Evolutionary conservation across 441 rosid species (phyloP), one percentile per base, ranked within the genome.

Genomic region (Biscutella laevigata): DNA sequence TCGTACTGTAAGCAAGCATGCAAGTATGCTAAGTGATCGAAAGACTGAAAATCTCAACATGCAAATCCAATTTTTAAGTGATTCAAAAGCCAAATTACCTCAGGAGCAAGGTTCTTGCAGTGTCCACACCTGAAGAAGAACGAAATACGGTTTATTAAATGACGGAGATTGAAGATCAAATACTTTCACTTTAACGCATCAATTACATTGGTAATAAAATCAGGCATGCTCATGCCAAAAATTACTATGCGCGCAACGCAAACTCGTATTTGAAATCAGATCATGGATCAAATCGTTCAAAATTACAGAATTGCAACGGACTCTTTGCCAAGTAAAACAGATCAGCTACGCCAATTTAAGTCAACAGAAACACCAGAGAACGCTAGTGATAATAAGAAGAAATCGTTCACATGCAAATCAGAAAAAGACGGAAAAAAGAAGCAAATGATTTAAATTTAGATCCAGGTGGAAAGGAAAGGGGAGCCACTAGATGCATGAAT

Each of bases 81-180:
- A 62, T 8, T 28, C 14, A 48, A n/a, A 65, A 45, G 7, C 10
- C 13, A 44, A 15, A 26, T 41, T 74, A 92, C 98, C 96, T 88
- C 89, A 20, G 98, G 98, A 55, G 94, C 98, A 57, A 92, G 95
- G 41, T 77, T 77, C 83, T 80, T 80, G 62, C 98, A 92, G 76
- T 92, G 96, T 5, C 96, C 98, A 61, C 96, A 92, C 98, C 98
- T 88, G 72, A 48, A 57, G 27, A 54, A 57, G 3, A 56, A 42
- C 11, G 35, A 11, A 29, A 21, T 8, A 39, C 14, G 27, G 25
- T 47, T 59, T 12, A 59, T 7, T 26, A 25, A 64, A 64, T 11
- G 38, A 38, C 1, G 0, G 13, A 29, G 38, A 39, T 17, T 2
- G 12, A 7, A 48, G 33, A 64, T 33, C 45, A 49, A 21, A 33